Conservation (phyloP, 2,329 filamentous ascomycete genomes). For the Leptographium procerum region DNA sequence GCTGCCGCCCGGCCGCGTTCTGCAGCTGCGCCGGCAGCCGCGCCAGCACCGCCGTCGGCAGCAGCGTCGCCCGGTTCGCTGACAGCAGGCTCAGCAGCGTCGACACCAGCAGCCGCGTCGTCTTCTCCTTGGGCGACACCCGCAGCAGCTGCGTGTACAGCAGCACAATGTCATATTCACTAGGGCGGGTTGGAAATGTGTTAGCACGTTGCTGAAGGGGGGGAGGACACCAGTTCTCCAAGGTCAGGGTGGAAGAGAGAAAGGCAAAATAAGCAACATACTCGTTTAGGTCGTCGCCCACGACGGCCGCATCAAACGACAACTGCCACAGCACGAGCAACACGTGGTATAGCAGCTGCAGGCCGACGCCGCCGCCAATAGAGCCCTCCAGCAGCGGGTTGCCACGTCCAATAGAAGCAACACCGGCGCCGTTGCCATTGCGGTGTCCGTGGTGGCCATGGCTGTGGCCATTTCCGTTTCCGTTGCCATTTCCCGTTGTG, state of each 20-base stretch:
- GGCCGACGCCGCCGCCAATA: conserved; percentile 70
- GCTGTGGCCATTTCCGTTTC: background rate
- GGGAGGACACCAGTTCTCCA: too few relatives aligned
- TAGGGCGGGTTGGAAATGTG: conserved; percentile 22
- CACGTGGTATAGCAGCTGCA: conserved; percentile 90
- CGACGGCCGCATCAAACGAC: conserved; percentile 74
- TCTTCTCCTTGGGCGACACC: conserved; percentile 95
- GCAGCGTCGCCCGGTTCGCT: conserved; percentile 56
- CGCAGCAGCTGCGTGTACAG: conserved; percentile 88
- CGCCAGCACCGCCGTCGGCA: conserved; percentile 78
- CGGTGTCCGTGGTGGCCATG: conserved; percentile 14
- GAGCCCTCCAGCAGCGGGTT: conserved; percentile 37
- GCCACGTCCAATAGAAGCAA: conserved; percentile 15
- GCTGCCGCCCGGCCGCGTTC: conserved; percentile 50
- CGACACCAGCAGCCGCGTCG: conserved; percentile 78
- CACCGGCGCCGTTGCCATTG: background rate
- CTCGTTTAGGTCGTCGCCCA: conserved; percentile 73
- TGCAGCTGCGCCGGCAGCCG: conserved; percentile 61
- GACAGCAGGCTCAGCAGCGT: conserved; percentile 79
- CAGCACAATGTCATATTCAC: conserved; percentile 84
- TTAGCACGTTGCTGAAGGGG: background rate
- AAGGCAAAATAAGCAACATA: conserved; percentile 31
- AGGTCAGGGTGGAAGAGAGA: background rate
- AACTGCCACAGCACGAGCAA: conserved; percentile 92
- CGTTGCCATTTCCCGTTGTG: conserved; percentile 24